A percentile compares a stretch with the other conserved stretches of the same genome.
Conservation (phyloP, 768 basidiomycete species). For the Tephrocybe sp. region DNA sequence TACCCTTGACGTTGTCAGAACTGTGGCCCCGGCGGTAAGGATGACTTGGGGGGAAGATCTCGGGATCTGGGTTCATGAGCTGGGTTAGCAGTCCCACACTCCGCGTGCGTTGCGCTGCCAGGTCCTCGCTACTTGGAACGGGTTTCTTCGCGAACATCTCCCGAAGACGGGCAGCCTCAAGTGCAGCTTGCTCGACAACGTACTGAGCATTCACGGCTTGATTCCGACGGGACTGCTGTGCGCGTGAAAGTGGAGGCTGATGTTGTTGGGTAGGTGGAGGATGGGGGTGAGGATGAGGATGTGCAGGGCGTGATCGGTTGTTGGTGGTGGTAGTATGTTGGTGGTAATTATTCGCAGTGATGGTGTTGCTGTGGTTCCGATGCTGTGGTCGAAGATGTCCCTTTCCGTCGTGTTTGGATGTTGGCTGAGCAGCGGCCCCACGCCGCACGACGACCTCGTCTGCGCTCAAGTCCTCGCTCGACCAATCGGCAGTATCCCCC, state of each 20-base stretch:
- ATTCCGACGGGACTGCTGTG: constrained; percentile 21
- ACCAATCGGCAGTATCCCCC: constrained; percentile 57
- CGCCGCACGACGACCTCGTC: constrained; percentile 27
- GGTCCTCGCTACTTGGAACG: constrained; percentile 58
- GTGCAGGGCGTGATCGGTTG: not conserved
- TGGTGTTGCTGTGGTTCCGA: not conserved
- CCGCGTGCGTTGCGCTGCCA: constrained; percentile 34
- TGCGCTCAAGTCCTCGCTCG: constrained; percentile 53
- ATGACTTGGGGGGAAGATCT: constrained; percentile 56
- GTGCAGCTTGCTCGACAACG: constrained; percentile 47
- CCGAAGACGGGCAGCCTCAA: constrained; percentile 62
- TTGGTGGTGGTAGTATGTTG: constrained; percentile 18
- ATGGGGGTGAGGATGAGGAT: constrained; percentile 12
- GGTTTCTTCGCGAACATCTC: constrained; percentile 78
- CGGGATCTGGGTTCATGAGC: constrained; percentile 72
- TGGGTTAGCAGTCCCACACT: constrained; percentile 61
- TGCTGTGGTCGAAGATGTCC: not conserved
- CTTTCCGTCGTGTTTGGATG: constrained; percentile 1
- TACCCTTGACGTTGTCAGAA: constrained; percentile 43
- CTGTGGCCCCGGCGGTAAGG: constrained; percentile 56
- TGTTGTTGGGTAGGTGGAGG: constrained; percentile 25
- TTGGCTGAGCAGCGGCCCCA: not conserved
- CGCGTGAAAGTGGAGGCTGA: constrained; percentile 24
- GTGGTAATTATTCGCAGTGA: not conserved
- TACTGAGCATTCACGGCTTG: constrained; percentile 28